Percentiles rank a stretch among this genome's conserved stretches.
Conservation (phyloP, 2,329 filamentous ascomycete species). For the Coniochaeta pulveracea region DNA sequence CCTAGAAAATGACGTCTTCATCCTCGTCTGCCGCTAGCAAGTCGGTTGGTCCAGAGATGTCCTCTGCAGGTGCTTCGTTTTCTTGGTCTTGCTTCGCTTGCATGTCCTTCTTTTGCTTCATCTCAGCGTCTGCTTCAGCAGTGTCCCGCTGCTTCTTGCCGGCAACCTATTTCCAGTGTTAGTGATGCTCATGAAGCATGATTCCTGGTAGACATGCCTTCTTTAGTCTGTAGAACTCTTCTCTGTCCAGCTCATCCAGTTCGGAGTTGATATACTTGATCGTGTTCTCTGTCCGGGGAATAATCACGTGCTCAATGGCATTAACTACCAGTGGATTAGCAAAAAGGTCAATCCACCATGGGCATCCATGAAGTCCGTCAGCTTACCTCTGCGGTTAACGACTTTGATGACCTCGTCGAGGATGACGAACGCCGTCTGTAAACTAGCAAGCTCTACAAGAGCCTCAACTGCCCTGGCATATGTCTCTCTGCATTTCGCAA, state of each 20-base stretch:
- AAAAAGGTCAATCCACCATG: constrained; percentile 11
- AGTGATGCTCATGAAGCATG: neutral
- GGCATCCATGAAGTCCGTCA: constrained; percentile 47
- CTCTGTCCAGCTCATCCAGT: constrained; percentile 90
- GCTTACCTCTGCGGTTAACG: constrained; percentile 93
- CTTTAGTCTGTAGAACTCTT: constrained; percentile 96
- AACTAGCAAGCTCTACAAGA: constrained; percentile 83
- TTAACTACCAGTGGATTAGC: too few relatives aligned
- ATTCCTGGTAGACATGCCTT: constrained; percentile 37
- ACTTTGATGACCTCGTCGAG: constrained; percentile 99
- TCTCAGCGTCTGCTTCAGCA: constrained; percentile 60
- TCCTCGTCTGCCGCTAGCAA: constrained; percentile 67
- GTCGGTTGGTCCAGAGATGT: constrained; percentile 40
- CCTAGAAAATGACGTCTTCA: constrained; percentile 75
- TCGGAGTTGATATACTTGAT: constrained; percentile 99
- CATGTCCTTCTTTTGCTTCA: constrained; percentile 59
- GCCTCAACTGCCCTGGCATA: constrained; percentile 95
- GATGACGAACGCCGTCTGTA: constrained; percentile 96
- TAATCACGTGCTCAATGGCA: constrained; percentile 93
- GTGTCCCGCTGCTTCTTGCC: constrained; percentile 73
- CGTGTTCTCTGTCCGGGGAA: constrained; percentile 96
- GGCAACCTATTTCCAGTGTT: constrained; percentile 40
- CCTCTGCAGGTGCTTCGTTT: constrained; percentile 24
- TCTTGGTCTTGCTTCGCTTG: constrained; percentile 27
- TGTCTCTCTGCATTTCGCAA: constrained; percentile 88